These are phyloP conservation scores for Bjerkandera adusta DNA, from an alignment of 1,284 basidiomycete species.

Conservation along the genomic window DNA sequence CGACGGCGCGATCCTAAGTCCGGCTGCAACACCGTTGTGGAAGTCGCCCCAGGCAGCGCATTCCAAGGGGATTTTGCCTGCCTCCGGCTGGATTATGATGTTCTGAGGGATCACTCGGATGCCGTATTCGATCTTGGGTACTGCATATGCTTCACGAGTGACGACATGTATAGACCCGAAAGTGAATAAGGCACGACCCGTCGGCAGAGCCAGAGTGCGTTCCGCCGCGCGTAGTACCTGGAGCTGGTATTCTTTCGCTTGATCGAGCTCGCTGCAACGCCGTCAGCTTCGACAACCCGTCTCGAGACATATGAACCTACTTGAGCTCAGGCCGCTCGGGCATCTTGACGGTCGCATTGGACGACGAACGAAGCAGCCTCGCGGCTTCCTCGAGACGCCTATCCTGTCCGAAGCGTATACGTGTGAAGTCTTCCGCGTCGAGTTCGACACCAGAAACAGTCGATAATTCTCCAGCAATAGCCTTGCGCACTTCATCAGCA, in stretches of 20 bases:
- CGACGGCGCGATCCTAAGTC: conserved; percentile 78
- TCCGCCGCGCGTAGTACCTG: conserved; percentile 79
- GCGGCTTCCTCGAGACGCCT: conserved; percentile 84
- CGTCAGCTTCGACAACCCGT: not conserved
- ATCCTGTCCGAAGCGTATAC: conserved; percentile 85
- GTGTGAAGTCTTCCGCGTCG: conserved; percentile 69
- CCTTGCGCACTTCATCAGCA: conserved; percentile 45
- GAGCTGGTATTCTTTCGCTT: conserved; percentile 77
- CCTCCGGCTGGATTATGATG: conserved; percentile 58
- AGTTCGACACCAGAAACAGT: conserved; percentile 68
- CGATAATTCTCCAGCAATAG: conserved; percentile 52
- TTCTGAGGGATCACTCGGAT: conserved; percentile 75
- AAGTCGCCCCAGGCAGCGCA: conserved; percentile 92
- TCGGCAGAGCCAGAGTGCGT: conserved; percentile 81
- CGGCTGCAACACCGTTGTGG: conserved; percentile 95
- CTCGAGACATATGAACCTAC: conserved; percentile 38
- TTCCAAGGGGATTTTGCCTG: conserved; percentile 66
- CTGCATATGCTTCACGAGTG: conserved; percentile 73
- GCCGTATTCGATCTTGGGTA: conserved; percentile 79
- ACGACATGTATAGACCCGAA: conserved; percentile 75
- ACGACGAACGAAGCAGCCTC: conserved; percentile 81
- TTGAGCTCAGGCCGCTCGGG: conserved; percentile 71
- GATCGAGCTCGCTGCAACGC: conserved; percentile 70
- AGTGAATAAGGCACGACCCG: conserved; percentile 86
- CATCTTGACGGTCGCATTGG: conserved; percentile 61